Evolutionary conservation across 106 monocot species (phyloP), one percentile per base, ranked within the genome.

Genomic region (Acorus calamus): DNA sequence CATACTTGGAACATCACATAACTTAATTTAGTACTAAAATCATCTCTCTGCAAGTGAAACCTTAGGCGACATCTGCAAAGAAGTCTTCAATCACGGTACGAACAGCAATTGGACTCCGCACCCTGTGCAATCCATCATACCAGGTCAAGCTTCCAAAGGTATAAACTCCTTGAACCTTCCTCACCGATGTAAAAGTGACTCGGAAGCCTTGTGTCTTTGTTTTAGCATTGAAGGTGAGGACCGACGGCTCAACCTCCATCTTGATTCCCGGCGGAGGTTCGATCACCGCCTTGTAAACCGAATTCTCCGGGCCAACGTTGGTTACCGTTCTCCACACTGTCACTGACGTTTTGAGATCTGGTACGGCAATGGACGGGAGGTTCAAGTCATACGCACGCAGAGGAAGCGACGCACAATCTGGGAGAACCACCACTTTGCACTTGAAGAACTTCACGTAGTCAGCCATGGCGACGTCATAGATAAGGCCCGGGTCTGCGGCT

Each of bases 101-200:
- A n/a, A 74, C 61, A 7, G 75, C 78, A 66, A 81, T 71, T 44
- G 86, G 86, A 61, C 79, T 77, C 69, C 71, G 53, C 5, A 86
- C 82, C 3, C 47, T 44, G 46, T 86, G 79, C 4, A 14, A 42
- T 4, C 42, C 50, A 43, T 74, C 75, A 14, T 48, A 53, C 86
- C 82, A 86, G 48, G 79, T 86, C 14, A 86, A 58, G 55, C 82
- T 86, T 60, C 82, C 86, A 59, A 86, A 86, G 14, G 56, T 73
- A 56, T 71, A 78, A 50, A 68, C 76, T 56, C 79, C 79, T 73
- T 81, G 85, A 7, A 73, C 61, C 42, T 68, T 66, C 49, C 41
- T 48, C 3, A 7, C 41, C 7, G 45, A 56, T 14, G 63, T 52
- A 7, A 70, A 28, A 8, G 41, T 64, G 3, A 70, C 52, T 11